Evolutionary conservation across 805 yeast genomes (phyloP).

Genomic region (Torulaspora delbrueckii): DNA sequence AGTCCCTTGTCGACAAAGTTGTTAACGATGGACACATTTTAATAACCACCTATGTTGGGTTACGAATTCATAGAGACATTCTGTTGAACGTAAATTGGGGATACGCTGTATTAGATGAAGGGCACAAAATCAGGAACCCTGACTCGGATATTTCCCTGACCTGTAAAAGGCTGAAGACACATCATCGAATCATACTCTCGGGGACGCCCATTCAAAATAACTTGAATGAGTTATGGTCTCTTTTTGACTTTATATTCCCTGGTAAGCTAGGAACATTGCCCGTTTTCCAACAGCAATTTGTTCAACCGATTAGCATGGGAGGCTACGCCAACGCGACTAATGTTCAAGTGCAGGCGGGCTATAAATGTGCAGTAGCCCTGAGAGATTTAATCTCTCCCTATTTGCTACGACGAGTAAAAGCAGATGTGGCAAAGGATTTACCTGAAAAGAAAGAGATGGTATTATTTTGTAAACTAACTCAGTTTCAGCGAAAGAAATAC

Average conservation of each 20-base stretch:
- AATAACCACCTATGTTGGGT: conserved; percentile 87
- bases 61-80: conserved; percentile 59
- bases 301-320: conserved; percentile 91
- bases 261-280: conserved; percentile 94
- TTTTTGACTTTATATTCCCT: conserved; percentile 92
- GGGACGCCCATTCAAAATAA: conserved; percentile 98
- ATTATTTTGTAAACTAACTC: conserved; percentile 79
- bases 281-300: conserved; percentile 87
- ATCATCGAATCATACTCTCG: conserved; percentile 80
- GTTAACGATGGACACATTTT: conserved; percentile 71
- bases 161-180: conserved; percentile 78
- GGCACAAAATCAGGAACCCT: conserved; percentile 94
- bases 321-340: conserved; percentile 97
- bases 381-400: conserved; percentile 89
- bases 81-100: conserved; percentile 77
- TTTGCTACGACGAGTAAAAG: conserved; percentile 76
- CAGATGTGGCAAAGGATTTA: conserved; percentile 90
- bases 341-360: conserved; percentile 92
- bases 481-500: conserved; percentile 68
- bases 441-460: conserved; percentile 95
- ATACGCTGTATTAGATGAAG: conserved; percentile 88
- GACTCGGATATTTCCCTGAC: conserved; percentile 80
- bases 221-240: conserved; percentile 84
- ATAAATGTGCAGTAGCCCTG: conserved; percentile 88
- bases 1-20: conserved; percentile 46